phyloP scores from a whole-genome alignment of 2,329 filamentous ascomycete species.

The Hymenoscyphus albidus region DNA sequence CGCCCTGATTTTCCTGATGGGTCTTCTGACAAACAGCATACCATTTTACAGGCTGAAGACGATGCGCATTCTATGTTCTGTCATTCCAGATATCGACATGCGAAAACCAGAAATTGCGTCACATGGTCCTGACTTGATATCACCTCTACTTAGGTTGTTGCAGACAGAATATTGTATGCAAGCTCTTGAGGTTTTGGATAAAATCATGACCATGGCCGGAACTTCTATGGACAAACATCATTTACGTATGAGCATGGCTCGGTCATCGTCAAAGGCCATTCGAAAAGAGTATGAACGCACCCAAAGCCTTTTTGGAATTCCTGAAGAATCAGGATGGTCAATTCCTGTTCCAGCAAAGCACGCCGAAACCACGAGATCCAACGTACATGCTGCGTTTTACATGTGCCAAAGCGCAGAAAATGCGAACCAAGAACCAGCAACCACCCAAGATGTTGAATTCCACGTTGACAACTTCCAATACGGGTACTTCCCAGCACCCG shows the following conservation, averaged over 20 bases:
- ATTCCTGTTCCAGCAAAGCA: conserved; percentile 90
- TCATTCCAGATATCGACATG: conserved; percentile 92
- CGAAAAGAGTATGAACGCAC: conserved; percentile 94
- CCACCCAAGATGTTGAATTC: conserved; percentile 85
- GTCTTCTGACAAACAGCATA: conserved; percentile 81
- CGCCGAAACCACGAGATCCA: conserved; percentile 78
- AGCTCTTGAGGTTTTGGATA: conserved; percentile 85
- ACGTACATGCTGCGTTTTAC: conserved; percentile 95
- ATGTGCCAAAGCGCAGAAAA: conserved; percentile 71
- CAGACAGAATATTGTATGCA: conserved; percentile 94
- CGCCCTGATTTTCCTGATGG: conserved; percentile 85
- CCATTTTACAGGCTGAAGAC: conserved; percentile 90
- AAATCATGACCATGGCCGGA: conserved; percentile 90
- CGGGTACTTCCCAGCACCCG: conserved; percentile 60
- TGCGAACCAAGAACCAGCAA: conserved; percentile 56
- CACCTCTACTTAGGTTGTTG: conserved; percentile 79
- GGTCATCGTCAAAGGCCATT: conserved; percentile 76
- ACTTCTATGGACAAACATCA: conserved; percentile 93
- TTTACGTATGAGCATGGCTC: conserved; percentile 96
- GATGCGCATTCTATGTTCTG: conserved; percentile 80
- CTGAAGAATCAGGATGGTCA: conserved; percentile 93
- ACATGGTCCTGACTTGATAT: conserved; percentile 92
- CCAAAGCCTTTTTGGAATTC: conserved; percentile 93
- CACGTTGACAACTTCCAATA: conserved; percentile 74
- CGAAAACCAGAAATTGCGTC: conserved; percentile 82